Evolutionary conservation across 257 asterid species (phyloP).

Genomic region (Salvia rosmarinus): DNA sequence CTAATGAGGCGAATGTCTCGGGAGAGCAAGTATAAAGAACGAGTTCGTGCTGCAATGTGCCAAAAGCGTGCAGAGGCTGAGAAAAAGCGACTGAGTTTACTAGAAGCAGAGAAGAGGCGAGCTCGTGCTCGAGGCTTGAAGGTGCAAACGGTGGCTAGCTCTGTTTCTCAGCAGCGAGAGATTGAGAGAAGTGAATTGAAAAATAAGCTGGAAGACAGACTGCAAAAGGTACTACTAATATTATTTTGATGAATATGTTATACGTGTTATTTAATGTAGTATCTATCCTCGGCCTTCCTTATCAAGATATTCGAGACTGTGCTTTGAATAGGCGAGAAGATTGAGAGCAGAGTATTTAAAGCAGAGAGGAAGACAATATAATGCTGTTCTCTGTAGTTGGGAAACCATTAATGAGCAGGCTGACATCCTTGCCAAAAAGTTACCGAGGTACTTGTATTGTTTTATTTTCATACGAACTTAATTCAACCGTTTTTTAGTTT

Average conservation of each 20-base stretch:
- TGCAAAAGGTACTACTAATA: slow-evolving; percentile 69
- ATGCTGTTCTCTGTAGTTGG: slow-evolving; percentile 46
- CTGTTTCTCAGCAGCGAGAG: slow-evolving; percentile 71
- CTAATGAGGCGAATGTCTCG: slow-evolving; percentile 66
- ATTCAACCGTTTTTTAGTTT: background rate
- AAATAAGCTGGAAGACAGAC: slow-evolving; percentile 74
- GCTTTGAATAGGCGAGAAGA: slow-evolving; percentile 72
- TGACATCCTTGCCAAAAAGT: slow-evolving; percentile 65
- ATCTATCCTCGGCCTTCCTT: slow-evolving; percentile 8
- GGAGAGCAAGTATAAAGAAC: slow-evolving; percentile 89
- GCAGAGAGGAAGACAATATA: slow-evolving; percentile 72
- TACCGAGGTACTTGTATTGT: slow-evolving; percentile 57
- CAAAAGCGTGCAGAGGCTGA: slow-evolving; percentile 97
- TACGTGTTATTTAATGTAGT: background rate
- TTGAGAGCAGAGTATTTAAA: slow-evolving; percentile 80
- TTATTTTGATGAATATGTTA: background rate
- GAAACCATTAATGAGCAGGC: slow-evolving; percentile 63
- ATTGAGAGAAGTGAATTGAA: slow-evolving; percentile 74
- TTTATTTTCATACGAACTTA: background rate
- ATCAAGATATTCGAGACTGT: slow-evolving; percentile 16
- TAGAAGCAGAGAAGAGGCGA: slow-evolving; percentile 87
- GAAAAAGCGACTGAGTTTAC: slow-evolving; percentile 72
- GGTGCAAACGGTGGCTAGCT: slow-evolving; percentile 73
- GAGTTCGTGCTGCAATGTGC: slow-evolving; percentile 74
- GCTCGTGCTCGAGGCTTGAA: slow-evolving; percentile 76